Evolutionary conservation across 2,329 filamentous ascomycete species (phyloP).

Genomic region (Seiridium unicorne): DNA sequence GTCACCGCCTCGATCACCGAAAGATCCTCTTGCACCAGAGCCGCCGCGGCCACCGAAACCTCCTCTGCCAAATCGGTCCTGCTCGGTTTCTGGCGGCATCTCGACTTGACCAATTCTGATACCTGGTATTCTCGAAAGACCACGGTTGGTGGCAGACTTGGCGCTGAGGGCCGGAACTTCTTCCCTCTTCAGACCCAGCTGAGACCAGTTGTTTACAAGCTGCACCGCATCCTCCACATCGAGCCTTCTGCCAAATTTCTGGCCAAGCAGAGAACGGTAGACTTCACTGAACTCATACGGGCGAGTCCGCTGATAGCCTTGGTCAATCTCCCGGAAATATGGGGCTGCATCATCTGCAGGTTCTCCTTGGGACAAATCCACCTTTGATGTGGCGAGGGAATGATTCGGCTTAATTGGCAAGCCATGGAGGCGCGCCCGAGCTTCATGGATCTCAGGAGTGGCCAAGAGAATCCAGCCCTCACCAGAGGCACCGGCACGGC

Average conservation of each 20-base stretch:
- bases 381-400: conserved; percentile 48
- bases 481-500: conserved; percentile 70
- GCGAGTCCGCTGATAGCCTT: conserved; percentile 42
- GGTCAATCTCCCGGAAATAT: conserved; percentile 41
- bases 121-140: conserved; percentile 24
- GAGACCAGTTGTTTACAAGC: conserved; percentile 53
- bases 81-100: not conserved
- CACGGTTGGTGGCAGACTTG: conserved; percentile 17
- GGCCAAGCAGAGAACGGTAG: conserved; percentile 60
- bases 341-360: conserved; percentile 30
- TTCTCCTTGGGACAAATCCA: conserved; percentile 47
- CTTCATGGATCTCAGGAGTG: conserved; percentile 46
- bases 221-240: conserved; percentile 37
- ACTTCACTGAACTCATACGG: conserved; percentile 39
- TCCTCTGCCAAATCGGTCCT: conserved; percentile 6
- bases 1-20: conserved; percentile 12
- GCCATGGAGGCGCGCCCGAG: conserved; percentile 50
- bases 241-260: conserved; percentile 36
- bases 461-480: conserved; percentile 68
- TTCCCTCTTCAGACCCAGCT: conserved; percentile 49
- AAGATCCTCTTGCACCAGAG: conserved; percentile 11
- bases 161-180: conserved; percentile 41
- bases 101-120: conserved; percentile 21
- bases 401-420: conserved; percentile 60
- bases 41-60: conserved; percentile 8